Evolutionary conservation across 1,284 basidiomycete species (phyloP), one percentile per base, ranked within the genome.

Genomic region (Inonotus obliquus): DNA sequence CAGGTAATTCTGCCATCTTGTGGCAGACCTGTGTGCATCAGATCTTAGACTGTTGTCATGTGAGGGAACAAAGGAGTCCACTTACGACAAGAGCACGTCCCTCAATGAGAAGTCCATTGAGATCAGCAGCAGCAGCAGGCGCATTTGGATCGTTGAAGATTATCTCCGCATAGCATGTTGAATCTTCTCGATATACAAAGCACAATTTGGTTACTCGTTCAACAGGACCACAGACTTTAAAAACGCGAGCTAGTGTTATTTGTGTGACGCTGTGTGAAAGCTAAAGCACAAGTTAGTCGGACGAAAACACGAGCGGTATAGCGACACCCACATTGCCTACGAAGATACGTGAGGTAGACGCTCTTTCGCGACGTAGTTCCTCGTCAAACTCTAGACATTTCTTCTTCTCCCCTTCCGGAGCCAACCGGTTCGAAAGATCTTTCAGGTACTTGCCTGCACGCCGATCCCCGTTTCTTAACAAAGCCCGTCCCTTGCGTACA

Each of bases 291-390:
- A 6, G n/a, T 49, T 27, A 44, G 52, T 49, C 1, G 61, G 56
- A 4, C 25, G 35, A 48, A 10, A 17, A 21, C n/a, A 32, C n/a
- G 10, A 68, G 4, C 3, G 66, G 23, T 13, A 2, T 13, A 14
- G 13, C 7, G 10, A 49, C 25, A 23, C 82, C 65, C 66, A 87
- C 86, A 68, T 87, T 87, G 41, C 86, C 86, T 27, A 86, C 81
- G 67, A 76, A 87, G 21, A 83, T 74, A 62, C 74, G 74, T 23
- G 72, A 73, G 48, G 69, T 71, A 27, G 21, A 7, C 14, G 45
- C 13, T 67, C 68, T 62, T 51, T 21, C 41, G 5, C 41, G 41
- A 17, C n/a, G 17, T 6, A 61, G 56, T 1, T 52, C 23, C 23
- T 65, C 65, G 56, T 57, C 57, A 32, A 68, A 61, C 29, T 65